Percentiles rank a stretch among this genome's conserved stretches.
phyloP scores from a whole-genome alignment of 2,329 filamentous ascomycete genomes.

The Microdochium bolleyi region DNA sequence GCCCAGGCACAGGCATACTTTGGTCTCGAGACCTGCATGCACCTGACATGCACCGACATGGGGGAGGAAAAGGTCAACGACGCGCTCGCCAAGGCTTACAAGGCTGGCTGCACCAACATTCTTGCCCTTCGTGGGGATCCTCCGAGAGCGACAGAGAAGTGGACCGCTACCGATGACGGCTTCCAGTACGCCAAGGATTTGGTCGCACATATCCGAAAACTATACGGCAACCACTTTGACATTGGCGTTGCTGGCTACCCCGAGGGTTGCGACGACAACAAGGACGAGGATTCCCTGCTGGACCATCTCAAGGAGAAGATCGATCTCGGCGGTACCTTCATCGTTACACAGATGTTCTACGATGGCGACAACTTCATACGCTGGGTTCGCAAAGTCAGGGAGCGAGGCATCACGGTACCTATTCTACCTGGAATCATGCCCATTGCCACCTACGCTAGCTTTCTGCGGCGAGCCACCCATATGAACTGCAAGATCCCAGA shows the following conservation, averaged over 20 bases:
- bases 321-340: slow-evolving; percentile 85
- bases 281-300: slow-evolving; percentile 75
- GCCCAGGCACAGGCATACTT: slow-evolving; percentile 91
- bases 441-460: slow-evolving; percentile 91
- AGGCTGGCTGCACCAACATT: slow-evolving; percentile 95
- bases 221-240: slow-evolving; percentile 85
- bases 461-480: slow-evolving; percentile 83
- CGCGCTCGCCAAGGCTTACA: slow-evolving; percentile 81
- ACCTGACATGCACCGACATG: slow-evolving; percentile 98
- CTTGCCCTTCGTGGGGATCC: slow-evolving; percentile 89
- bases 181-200: slow-evolving; percentile 92
- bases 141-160: slow-evolving; percentile 86
- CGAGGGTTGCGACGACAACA: slow-evolving; percentile 90
- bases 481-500: slow-evolving; percentile 80
- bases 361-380: slow-evolving; percentile 90
- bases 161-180: slow-evolving; percentile 78
- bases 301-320: slow-evolving; percentile 96
- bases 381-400: slow-evolving; percentile 83
- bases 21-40: slow-evolving; percentile 97
- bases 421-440: slow-evolving; percentile 91
- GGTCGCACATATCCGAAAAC: slow-evolving; percentile 65
- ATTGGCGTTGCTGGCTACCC: slow-evolving; percentile 97
- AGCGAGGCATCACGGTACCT: slow-evolving; percentile 72
- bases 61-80: slow-evolving; percentile 84
- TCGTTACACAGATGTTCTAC: slow-evolving; percentile 99